phyloP scores from a whole-genome alignment of 73 alveolate species.

The Breviolum minutum region DNA sequence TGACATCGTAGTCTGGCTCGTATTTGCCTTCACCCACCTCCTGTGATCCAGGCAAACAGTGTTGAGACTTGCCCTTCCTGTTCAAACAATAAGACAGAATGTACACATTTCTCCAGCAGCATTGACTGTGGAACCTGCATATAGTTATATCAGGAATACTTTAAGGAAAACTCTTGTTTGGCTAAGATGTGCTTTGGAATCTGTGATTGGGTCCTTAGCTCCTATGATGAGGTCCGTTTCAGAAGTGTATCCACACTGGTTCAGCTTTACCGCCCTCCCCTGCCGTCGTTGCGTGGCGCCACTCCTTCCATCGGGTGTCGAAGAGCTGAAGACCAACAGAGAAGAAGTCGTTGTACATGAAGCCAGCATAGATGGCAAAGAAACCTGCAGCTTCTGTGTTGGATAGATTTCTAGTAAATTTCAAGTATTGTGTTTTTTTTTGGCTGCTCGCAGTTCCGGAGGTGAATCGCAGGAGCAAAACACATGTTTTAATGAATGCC shows the following conservation, averaged over 20 bases:
- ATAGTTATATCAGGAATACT: no score
- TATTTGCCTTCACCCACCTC: conserved; percentile 68
- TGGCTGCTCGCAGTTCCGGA: no score
- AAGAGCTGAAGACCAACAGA: conserved; percentile 95
- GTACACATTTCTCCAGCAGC: no score
- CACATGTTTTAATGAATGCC: no score
- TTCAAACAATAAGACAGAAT: no score
- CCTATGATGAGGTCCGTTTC: background rate
- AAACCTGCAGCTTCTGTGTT: conserved; percentile 96
- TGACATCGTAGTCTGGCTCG: conserved; percentile 49
- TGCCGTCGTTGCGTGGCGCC: background rate
- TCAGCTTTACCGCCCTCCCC: background rate
- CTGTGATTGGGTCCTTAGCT: background rate
- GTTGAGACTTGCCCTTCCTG: no score
- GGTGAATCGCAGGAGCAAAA: no score
- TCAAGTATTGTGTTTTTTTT: no score
- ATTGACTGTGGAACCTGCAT: no score
- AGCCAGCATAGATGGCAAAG: conserved; percentile 96
- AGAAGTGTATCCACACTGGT: no score
- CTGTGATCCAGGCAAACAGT: background rate
- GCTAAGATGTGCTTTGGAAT: no score
- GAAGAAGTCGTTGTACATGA: conserved; percentile 98
- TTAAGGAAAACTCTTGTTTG: no score
- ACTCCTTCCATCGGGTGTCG: conserved; percentile 64
- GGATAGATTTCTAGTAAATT: background rate